phyloP scores from a whole-genome alignment of 352 stramenopile species.

The Achlya hypogyna region DNA sequence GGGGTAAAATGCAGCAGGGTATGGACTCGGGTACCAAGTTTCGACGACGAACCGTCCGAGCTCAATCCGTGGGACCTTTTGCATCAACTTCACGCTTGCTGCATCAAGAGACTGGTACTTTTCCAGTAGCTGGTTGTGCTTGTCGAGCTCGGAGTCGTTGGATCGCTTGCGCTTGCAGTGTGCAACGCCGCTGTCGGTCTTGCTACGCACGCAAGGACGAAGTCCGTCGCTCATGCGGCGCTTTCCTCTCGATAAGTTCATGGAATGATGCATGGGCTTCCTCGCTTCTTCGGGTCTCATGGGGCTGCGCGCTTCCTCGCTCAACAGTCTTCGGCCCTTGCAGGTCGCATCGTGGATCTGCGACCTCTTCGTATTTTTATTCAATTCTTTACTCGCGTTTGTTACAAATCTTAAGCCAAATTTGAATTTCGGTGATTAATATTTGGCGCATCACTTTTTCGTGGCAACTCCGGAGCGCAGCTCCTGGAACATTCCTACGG shows the following conservation, averaged over 20 bases:
- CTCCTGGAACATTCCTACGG: no score
- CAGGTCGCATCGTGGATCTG: no score
- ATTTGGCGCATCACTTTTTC: no score
- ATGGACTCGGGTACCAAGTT: slow-evolving; percentile 27
- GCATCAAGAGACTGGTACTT: not conserved
- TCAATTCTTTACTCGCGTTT: no score
- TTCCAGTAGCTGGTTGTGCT: not conserved
- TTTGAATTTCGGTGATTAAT: not conserved
- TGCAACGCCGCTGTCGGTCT: no score
- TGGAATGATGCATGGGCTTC: not conserved
- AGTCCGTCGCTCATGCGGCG: no score
- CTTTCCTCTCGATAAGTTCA: no score
- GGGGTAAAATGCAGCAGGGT: slow-evolving; percentile 5
- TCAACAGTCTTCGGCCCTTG: no score
- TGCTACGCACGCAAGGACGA: no score
- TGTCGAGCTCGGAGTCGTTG: not conserved
- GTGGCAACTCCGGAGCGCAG: no score
- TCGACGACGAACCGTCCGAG: slow-evolving; percentile 33
- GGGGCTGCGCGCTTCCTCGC: no score
- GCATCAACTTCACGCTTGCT: slow-evolving; percentile 5
- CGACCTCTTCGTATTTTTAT: no score
- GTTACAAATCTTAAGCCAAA: not conserved
- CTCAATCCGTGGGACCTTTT: slow-evolving; percentile 4
- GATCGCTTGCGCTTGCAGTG: not conserved
- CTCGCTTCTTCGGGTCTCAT: not conserved